phyloP scores from a whole-genome alignment of 345 rosid genomes.

The Pistacia vera region DNA sequence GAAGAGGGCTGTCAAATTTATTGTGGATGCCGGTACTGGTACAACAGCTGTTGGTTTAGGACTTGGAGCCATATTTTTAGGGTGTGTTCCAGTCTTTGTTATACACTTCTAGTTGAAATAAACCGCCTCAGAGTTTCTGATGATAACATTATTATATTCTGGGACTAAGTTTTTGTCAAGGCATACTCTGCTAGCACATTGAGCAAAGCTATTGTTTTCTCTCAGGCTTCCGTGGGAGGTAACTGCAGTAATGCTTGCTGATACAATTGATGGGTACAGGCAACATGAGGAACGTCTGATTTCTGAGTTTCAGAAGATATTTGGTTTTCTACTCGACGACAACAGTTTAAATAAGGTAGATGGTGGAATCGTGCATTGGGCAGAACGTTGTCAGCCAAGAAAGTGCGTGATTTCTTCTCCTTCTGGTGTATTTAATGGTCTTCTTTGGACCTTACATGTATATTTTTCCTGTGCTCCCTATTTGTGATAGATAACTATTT shows the following conservation, averaged over 20 bases:
- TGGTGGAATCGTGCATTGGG: conserved; percentile 69
- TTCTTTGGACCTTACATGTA: neutral
- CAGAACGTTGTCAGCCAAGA: conserved; percentile 63
- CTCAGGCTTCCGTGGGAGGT: conserved; percentile 87
- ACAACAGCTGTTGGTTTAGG: conserved; percentile 86
- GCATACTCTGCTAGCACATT: neutral
- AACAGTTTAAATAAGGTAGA: conserved; percentile 27
- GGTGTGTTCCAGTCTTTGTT: conserved; percentile 44
- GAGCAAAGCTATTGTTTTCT: conserved; percentile 8
- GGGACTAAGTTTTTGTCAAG: neutral
- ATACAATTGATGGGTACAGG: conserved; percentile 51
- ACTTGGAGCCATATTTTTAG: conserved; percentile 62
- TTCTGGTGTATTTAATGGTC: neutral
- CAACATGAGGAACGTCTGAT: conserved; percentile 53
- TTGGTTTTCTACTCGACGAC: conserved; percentile 34
- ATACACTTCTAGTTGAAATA: conserved; percentile 5
- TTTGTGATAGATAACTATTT: too few species aligned
- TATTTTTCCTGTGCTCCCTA: neutral
- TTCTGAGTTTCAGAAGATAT: conserved; percentile 54
- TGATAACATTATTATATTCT: neutral
- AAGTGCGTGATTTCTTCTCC: conserved; percentile 49
- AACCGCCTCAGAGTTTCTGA: neutral
- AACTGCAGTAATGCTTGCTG: conserved; percentile 74
- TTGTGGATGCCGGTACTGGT: conserved; percentile 89
- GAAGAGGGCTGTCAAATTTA: conserved; percentile 46